A percentile compares a stretch with the other conserved stretches of the same genome.
These are phyloP conservation scores for Multifurca ochricompacta DNA, from an alignment of 768 basidiomycete species.

Conservation along the genomic window DNA sequence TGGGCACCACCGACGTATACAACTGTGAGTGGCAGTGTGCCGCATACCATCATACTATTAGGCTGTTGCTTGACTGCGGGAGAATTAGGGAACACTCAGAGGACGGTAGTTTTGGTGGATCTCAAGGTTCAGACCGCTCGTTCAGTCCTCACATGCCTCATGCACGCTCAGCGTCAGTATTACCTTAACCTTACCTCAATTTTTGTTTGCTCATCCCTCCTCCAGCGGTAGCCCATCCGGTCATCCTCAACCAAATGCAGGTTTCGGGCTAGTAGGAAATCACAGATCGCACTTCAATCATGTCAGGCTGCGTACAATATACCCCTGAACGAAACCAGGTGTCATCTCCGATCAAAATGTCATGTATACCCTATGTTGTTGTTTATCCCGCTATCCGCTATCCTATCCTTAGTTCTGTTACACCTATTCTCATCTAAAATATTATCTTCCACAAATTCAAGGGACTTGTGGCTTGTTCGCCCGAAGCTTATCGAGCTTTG, in stretches of 20 bases:
- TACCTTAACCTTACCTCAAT: not conserved
- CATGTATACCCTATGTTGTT: not conserved
- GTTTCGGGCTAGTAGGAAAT: not conserved
- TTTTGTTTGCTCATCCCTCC: not conserved
- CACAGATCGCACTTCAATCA: not conserved
- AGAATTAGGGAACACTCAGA: conserved; percentile 12
- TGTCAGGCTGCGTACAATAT: conserved; percentile 16
- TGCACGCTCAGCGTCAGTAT: conserved; percentile 8
- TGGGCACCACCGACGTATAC: conserved; percentile 11
- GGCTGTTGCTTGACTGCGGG: not conserved
- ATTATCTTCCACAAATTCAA: not conserved
- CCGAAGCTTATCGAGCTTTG: not conserved
- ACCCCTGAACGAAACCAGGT: not conserved
- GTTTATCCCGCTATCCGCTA: conserved; percentile 8
- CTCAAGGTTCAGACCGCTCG: conserved; percentile 9
- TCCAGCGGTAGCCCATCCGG: conserved; percentile 1
- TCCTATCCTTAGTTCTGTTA: not conserved
- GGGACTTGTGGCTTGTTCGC: not conserved
- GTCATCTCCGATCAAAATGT: not conserved
- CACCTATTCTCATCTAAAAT: not conserved
- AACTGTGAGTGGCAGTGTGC: conserved; percentile 1
- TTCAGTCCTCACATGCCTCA: conserved; percentile 3
- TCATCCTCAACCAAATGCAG: not conserved
- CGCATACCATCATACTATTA: not conserved
- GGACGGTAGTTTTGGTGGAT: conserved; percentile 10